These are phyloP conservation scores for Eucalyptus rudis DNA, from an alignment of 345 rosid species.

Conservation along the genomic window DNA sequence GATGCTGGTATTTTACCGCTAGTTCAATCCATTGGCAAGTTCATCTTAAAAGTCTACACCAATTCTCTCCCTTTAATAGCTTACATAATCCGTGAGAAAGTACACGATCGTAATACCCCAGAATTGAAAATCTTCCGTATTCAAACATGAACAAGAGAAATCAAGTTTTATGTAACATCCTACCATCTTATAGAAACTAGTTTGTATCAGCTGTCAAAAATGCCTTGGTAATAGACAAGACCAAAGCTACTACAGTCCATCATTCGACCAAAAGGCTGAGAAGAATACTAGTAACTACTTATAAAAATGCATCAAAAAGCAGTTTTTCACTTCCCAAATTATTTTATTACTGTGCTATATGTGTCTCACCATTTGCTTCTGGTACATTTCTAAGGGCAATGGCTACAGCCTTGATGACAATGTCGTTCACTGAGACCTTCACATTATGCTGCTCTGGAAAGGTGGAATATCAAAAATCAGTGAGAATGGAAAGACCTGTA, in stretches of 20 bases:
- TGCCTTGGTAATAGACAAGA: not conserved
- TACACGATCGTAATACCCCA: not conserved
- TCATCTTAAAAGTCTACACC: not conserved
- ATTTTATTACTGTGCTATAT: not conserved
- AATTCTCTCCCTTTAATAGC: not conserved
- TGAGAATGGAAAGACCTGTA: not conserved
- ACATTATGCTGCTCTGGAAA: slow-evolving; percentile 64
- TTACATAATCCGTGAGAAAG: not conserved
- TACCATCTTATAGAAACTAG: not conserved
- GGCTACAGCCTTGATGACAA: slow-evolving; percentile 90
- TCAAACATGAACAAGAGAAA: not conserved
- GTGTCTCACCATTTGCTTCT: slow-evolving; percentile 78
- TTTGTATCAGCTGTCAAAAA: not conserved
- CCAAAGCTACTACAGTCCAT: not conserved
- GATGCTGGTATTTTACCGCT: not conserved
- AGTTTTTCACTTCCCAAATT: not conserved
- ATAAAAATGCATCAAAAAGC: not conserved
- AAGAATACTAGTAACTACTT: not conserved
- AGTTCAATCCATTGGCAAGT: not conserved
- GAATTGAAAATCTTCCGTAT: not conserved
- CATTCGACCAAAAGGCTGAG: not conserved
- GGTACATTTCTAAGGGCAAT: slow-evolving; percentile 72
- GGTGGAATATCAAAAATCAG: slow-evolving; percentile 6
- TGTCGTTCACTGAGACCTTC: slow-evolving; percentile 96
- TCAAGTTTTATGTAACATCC: not conserved